Evolutionary conservation across 805 yeast genomes (phyloP), one percentile per base, ranked within the genome.

Genomic region (Metschnikowia matae): DNA sequence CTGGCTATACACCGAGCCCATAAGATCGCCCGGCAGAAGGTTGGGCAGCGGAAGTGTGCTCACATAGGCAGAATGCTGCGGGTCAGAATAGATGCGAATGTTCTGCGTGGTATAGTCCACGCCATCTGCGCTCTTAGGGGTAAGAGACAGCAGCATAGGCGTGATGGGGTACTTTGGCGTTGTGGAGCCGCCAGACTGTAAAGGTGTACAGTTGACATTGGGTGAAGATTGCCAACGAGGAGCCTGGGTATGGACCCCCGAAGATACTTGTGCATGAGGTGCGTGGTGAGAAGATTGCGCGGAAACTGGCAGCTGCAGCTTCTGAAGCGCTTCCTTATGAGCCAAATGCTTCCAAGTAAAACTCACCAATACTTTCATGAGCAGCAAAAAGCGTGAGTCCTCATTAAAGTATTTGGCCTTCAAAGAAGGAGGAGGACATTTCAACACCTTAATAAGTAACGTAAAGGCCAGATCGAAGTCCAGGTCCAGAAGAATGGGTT

Each of bases 351-450:
- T 57, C 51, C 67, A 66, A 40, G 72, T 67, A 49, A 63, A 66
- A 32, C 61, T 60, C 38, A 70, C 64, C 55, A 73, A 56, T 32
- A 63, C 54, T 50, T 62, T 65, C 78, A 73, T 73, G 53, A 70
- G 64, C 45, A 62, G 61, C 46, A 67, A 62, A 56, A 65, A 65
- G 52, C 69, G 70, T 42, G 67, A 64, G 40, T 58, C 61, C 36
- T 70, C 70, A 53, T 66, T 64, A 58, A 73, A 74, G 60, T 75
- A 78, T 61, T 75, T 78, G 46, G 68, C 59, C 59, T 73, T 74
- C 53, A 77, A 63, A 15, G 78, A 69, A 35, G 75, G 72, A 33
- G 82, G 82, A 6, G 77, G 77, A 52, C 72, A 68, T 50, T 73
- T 71, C 53, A 73, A 60, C 29, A 73, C 70, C 57, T 72, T 73